phyloP scores from a whole-genome alignment of 257 asterid species.

The Orobanche coerulescens region DNA sequence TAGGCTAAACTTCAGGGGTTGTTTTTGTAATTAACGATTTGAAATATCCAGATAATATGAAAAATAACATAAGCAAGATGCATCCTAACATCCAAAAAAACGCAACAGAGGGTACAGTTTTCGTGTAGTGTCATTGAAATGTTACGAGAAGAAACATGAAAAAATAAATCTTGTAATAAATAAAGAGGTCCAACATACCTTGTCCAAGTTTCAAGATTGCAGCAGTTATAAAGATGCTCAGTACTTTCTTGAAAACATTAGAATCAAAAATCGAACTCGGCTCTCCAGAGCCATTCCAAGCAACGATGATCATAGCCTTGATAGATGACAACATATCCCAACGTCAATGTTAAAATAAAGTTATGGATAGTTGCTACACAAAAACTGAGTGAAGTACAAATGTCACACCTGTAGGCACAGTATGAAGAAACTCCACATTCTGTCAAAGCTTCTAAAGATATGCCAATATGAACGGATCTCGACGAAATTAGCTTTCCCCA shows the following conservation, averaged over 20 bases:
- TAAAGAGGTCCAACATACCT: conserved; percentile 45
- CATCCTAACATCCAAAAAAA: neutral
- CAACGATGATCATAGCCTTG: conserved; percentile 94
- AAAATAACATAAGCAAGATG: conserved; percentile 7
- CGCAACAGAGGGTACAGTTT: conserved; percentile 2
- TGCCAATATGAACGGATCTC: conserved; percentile 95
- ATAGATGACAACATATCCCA: conserved; percentile 21
- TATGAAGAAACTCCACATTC: conserved; percentile 99
- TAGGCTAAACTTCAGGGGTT: too few relatives aligned
- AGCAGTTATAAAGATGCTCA: conserved; percentile 92
- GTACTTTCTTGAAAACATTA: conserved; percentile 72
- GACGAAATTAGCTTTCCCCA: conserved; percentile 75
- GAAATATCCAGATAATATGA: too few relatives aligned
- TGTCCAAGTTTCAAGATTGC: conserved; percentile 93
- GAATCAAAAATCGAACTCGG: conserved; percentile 53
- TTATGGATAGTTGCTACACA: neutral
- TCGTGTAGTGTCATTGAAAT: conserved; percentile 1
- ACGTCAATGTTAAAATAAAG: conserved; percentile 28
- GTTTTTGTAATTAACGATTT: too few relatives aligned
- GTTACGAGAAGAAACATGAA: neutral
- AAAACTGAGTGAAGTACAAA: conserved; percentile 16
- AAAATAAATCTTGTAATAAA: neutral
- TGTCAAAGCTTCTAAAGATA: conserved; percentile 86
- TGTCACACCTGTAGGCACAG: conserved; percentile 80
- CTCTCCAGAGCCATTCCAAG: conserved; percentile 84